Evolutionary conservation across 2,329 filamentous ascomycete genomes (phyloP).

Genomic region (Lecanosticta acicola): DNA sequence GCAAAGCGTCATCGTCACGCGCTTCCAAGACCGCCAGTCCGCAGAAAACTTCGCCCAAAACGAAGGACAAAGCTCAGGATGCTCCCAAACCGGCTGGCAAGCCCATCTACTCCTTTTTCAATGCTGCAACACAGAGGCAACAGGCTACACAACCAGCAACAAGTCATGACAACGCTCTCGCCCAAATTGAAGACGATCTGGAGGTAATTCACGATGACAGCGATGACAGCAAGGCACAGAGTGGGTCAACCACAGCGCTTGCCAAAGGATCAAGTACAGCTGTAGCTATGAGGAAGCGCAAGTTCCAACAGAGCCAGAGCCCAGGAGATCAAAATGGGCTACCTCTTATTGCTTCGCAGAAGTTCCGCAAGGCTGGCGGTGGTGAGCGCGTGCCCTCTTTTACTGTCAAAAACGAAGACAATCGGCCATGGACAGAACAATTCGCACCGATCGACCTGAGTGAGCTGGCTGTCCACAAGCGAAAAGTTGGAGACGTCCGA

Average conservation of each 20-base stretch:
- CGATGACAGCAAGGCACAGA: constrained; percentile 23
- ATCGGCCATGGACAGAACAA: constrained; percentile 79
- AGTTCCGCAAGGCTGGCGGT: constrained; percentile 39
- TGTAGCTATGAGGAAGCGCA: constrained; percentile 33
- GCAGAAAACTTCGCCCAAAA: constrained; percentile 19
- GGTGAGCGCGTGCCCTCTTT: constrained; percentile 32
- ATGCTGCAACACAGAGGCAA: constrained; percentile 38
- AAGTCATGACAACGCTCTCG: constrained; percentile 37
- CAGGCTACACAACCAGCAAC: constrained; percentile 33
- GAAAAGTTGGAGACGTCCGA: constrained; percentile 80
- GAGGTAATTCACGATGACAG: constrained; percentile 32
- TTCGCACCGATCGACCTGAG: constrained; percentile 70
- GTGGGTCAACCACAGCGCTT: constrained; percentile 14
- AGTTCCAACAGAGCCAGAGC: constrained; percentile 19
- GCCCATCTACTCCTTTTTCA: constrained; percentile 48
- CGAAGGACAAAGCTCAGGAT: constrained; percentile 14
- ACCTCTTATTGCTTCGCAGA: constrained; percentile 34
- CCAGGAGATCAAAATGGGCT: constrained; percentile 13
- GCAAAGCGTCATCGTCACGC: neutral
- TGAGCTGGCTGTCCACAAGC: constrained; percentile 91
- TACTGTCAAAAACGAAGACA: constrained; percentile 44
- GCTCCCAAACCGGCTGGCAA: constrained; percentile 35
- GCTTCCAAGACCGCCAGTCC: constrained; percentile 6
- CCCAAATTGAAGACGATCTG: constrained; percentile 19
- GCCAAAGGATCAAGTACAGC: constrained; percentile 32